Evolutionary conservation across 768 basidiomycete species (phyloP).

Genomic region (Boletellus sp.): DNA sequence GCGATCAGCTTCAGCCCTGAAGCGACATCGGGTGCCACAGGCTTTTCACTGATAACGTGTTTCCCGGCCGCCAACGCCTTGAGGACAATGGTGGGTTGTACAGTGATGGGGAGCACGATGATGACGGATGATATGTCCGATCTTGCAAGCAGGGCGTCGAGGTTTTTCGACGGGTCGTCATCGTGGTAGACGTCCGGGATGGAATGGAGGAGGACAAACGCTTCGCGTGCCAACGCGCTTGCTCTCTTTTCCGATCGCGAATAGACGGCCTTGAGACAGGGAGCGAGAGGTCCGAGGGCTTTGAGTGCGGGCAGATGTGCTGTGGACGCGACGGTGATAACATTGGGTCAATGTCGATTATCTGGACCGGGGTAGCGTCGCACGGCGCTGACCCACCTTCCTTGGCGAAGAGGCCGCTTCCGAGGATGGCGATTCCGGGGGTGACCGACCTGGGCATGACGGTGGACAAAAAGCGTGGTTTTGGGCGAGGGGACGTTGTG

Average conservation of each 20-base stretch:
- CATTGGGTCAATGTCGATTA: too few species aligned
- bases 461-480: too few species aligned
- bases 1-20: slow-evolving; percentile 61
- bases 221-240: slow-evolving; percentile 47
- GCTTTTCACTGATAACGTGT: slow-evolving; percentile 88
- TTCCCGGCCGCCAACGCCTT: slow-evolving; percentile 71
- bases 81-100: slow-evolving; percentile 65
- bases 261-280: slow-evolving; percentile 66
- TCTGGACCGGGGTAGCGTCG: not conserved
- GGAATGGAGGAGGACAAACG: slow-evolving; percentile 36
- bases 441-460: slow-evolving; percentile 33
- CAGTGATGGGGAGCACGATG: slow-evolving; percentile 71
- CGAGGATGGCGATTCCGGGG: slow-evolving; percentile 71
- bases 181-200: slow-evolving; percentile 57
- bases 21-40: slow-evolving; percentile 68
- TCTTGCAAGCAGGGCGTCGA: slow-evolving; percentile 65
- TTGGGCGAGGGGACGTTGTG: too few species aligned
- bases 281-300: slow-evolving; percentile 43
- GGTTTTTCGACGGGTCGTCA: slow-evolving; percentile 38
- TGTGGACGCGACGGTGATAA: slow-evolving; percentile 29
- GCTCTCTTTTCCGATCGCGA: slow-evolving; percentile 70
- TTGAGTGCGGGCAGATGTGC: slow-evolving; percentile 80
- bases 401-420: slow-evolving; percentile 75
- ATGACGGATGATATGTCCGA: slow-evolving; percentile 70
- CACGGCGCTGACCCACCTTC: slow-evolving; percentile 47